Evolutionary conservation across 495 filamentous ascomycete species (phyloP).

Genomic region (Thermothielavioides terrestris): DNA sequence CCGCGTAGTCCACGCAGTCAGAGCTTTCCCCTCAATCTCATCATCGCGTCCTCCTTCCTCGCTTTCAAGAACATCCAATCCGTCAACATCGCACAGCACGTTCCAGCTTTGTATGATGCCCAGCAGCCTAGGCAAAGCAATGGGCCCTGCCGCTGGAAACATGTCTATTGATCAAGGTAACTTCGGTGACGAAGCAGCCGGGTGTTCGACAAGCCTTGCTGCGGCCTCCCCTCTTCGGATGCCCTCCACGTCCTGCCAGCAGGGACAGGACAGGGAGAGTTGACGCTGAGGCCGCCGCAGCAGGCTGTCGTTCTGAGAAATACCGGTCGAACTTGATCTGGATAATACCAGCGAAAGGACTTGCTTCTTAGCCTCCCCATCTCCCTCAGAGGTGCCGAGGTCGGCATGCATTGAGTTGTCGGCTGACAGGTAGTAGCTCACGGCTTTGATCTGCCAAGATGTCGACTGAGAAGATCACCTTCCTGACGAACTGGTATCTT

Average conservation of each 20-base stretch:
- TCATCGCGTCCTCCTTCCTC: background rate
- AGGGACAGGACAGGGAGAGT: background rate
- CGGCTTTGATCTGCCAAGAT: conserved; percentile 41
- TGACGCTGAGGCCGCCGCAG: background rate
- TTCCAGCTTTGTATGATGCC: conserved; percentile 4
- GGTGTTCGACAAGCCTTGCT: conserved; percentile 7
- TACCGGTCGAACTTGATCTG: conserved; percentile 64
- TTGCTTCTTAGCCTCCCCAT: conserved; percentile 55
- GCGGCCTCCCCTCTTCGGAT: background rate
- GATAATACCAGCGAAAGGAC: conserved; percentile 80
- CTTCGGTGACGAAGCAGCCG: conserved; percentile 7
- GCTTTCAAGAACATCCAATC: background rate
- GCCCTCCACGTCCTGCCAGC: background rate
- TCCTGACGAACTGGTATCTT: conserved; percentile 60
- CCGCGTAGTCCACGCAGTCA: too few species aligned
- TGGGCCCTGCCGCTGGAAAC: conserved; percentile 6
- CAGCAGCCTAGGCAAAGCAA: conserved; percentile 1
- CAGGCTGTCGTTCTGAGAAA: conserved; percentile 27
- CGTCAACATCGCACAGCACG: background rate
- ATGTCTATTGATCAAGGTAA: conserved; percentile 7
- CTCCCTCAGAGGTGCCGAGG: conserved; percentile 17
- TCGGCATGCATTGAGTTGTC: conserved; percentile 6
- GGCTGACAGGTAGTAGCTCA: conserved; percentile 29
- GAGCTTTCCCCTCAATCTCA: background rate
- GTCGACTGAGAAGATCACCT: conserved; percentile 68